These are phyloP conservation scores for Lycium ferocissimum DNA, from an alignment of 257 asterid species.

Conservation along the genomic window DNA sequence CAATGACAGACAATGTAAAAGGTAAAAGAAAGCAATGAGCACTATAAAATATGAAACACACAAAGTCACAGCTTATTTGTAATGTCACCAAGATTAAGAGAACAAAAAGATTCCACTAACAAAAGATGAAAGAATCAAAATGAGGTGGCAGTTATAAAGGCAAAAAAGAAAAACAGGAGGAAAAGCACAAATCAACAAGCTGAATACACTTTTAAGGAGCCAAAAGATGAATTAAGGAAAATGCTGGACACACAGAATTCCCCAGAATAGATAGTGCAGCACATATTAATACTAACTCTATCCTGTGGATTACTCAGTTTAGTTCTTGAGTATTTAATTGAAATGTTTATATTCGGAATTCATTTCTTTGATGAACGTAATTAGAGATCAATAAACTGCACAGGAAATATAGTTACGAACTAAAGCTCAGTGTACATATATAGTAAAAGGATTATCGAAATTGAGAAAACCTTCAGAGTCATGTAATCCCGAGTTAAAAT, in stretches of 20 bases:
- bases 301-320: not conserved
- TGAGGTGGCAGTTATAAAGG: not conserved
- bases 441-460: not conserved
- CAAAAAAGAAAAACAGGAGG: not conserved
- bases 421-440: not conserved
- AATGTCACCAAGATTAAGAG: not conserved
- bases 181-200: not conserved
- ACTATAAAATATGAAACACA: not conserved
- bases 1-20: not conserved
- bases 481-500: conserved; percentile 97
- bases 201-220: conserved; percentile 1
- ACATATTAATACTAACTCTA: not conserved
- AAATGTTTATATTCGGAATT: not conserved
- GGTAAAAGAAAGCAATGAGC: not conserved
- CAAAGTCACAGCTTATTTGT: not conserved
- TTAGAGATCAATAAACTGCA: not conserved
- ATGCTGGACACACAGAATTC: not conserved
- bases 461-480: conserved; percentile 86
- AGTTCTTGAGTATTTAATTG: conserved; percentile 7
- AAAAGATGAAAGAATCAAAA: conserved; percentile 20
- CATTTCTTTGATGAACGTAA: not conserved
- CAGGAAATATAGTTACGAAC: conserved; percentile 8
- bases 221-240: not conserved
- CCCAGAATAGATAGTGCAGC: not conserved
- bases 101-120: conserved; percentile 9